Evolutionary conservation across 768 basidiomycete species (phyloP).

Genomic region (Suillus fuscotomentosus): DNA sequence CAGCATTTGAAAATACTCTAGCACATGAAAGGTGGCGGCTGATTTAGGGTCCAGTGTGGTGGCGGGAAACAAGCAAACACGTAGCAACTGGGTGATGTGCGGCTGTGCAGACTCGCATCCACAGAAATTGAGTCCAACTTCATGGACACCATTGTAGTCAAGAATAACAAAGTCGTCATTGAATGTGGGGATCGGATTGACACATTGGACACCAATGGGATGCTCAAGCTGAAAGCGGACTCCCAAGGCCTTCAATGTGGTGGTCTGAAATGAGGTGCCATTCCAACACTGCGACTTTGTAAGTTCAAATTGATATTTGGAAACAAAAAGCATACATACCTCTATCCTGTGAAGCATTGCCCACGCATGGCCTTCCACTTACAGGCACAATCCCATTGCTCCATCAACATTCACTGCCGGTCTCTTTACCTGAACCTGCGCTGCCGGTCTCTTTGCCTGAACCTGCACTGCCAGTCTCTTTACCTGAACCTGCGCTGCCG

Average conservation of each 20-base stretch:
- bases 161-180: constrained; percentile 19
- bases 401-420: too few species aligned
- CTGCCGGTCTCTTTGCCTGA: too few species aligned
- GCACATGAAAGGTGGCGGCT: constrained; percentile 24
- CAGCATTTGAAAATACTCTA: constrained; percentile 26
- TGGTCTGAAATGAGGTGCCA: constrained; percentile 14
- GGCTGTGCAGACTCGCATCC: constrained; percentile 7
- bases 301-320: not conserved
- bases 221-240: constrained; percentile 24
- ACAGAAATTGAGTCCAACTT: constrained; percentile 16
- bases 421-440: too few species aligned
- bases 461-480: too few species aligned
- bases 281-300: constrained; percentile 16
- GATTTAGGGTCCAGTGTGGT: constrained; percentile 22
- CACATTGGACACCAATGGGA: constrained; percentile 12
- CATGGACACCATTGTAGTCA: constrained; percentile 23
- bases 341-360: not conserved
- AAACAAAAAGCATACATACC: not conserved
- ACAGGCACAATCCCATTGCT: too few species aligned
- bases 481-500: too few species aligned
- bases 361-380: too few species aligned
- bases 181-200: constrained; percentile 1
- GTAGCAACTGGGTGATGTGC: constrained; percentile 10
- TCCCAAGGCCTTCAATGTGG: constrained; percentile 19
- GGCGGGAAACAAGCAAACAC: constrained; percentile 9